Conservation (phyloP, 306 rosid species). For the Spatholobus suberectus region DNA sequence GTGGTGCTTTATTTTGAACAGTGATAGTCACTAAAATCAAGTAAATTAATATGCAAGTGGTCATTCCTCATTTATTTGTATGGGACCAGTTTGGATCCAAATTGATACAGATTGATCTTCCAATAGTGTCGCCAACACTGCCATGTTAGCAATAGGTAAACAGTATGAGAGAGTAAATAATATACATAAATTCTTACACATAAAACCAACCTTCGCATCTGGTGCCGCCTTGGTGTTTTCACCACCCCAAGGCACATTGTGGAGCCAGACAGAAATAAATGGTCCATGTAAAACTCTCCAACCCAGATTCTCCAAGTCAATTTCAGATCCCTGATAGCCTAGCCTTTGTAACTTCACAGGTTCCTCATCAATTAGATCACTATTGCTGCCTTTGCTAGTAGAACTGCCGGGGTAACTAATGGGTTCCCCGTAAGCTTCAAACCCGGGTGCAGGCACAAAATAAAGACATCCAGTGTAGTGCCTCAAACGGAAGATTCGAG, state of each 20-base stretch:
- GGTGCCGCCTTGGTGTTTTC: slow-evolving; percentile 83
- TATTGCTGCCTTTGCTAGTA: slow-evolving; percentile 9
- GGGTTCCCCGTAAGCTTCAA: slow-evolving; percentile 67
- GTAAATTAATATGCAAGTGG: background rate
- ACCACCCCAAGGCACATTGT: slow-evolving; percentile 81
- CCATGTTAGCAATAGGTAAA: background rate
- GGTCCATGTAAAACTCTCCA: slow-evolving; percentile 80
- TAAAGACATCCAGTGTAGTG: slow-evolving; percentile 60
- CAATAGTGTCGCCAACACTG: background rate
- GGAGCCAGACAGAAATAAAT: slow-evolving; percentile 80
- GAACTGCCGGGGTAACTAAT: slow-evolving; percentile 49
- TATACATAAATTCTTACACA: background rate
- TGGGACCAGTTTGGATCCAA: background rate
- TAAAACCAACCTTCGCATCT: slow-evolving; percentile 68
- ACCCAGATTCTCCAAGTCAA: slow-evolving; percentile 51
- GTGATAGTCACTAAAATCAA: background rate
- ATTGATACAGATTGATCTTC: background rate
- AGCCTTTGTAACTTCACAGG: slow-evolving; percentile 35
- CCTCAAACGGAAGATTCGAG: slow-evolving; percentile 67
- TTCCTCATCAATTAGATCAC: slow-evolving; percentile 46
- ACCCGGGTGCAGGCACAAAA: slow-evolving; percentile 88
- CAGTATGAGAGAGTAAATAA: background rate
- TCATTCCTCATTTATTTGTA: background rate
- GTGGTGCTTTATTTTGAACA: background rate
- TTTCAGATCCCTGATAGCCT: slow-evolving; percentile 64